Base-by-base conservation (phyloP, 2,329 filamentous ascomycete genomes). In the Graphiopsis chlorocephala region DNA sequence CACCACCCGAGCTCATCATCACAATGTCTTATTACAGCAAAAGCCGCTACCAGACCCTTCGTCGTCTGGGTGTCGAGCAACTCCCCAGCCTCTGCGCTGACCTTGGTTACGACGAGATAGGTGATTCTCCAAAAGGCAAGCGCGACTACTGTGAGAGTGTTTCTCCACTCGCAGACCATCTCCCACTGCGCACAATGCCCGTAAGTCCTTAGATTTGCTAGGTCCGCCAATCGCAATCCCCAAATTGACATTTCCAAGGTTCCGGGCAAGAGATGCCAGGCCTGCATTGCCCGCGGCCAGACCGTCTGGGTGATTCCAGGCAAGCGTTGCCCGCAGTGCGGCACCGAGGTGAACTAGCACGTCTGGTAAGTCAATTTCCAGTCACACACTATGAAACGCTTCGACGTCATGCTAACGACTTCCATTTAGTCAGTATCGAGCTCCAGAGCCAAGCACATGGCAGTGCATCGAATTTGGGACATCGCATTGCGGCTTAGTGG, bases 251-350 rank as follows among this genome's bases (percentile, higher is more conserved):
- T 48, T 55, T 68, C 47, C 31, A 28, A 77, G 75, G 71, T 76
- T 11, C 75, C 75, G 15, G 74, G 74, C 26, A 67, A 69, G 23
- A 67, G 69, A 23, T 77, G 75, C 65, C 73, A 71, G 12, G 66
- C 52, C n/a, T 77, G 75, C 64, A 65, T 71, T 25, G 33, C 64
- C 15, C 70, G 69, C 59, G 75, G 75, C 26, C 64, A 70, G 61
- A 73, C 73, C 3, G 65, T 74, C 35, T 76, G 73, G 73, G 75
- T 77, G 56, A 75, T 77, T 57, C 70, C 72, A 15, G 75, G 75
- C 59, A 77, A 77, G 69, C 67, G 68, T 52, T 77, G 75, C 63
- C 71, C 74, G 29, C 68, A 72, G 38, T 77, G 75, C 64, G 69
- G 71, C n/a, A 71, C 69, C 26, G 72, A 74, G 60, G 73, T 76